Conservation (phyloP, 2,329 filamentous ascomycete genomes). For the Ophiostoma ips region DNA sequence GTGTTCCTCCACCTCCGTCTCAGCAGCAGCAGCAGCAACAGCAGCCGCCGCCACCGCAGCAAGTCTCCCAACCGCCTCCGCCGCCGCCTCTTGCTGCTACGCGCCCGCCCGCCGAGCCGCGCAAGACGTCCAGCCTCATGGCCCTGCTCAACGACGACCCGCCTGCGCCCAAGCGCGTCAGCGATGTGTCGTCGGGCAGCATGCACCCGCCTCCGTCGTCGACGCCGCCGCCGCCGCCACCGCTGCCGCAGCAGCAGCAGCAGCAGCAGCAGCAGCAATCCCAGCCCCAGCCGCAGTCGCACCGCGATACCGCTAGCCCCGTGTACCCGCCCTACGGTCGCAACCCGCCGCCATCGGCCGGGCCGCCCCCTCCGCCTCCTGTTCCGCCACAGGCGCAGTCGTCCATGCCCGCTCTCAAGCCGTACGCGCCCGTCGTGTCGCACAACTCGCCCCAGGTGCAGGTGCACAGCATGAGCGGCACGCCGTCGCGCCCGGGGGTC, state of each 20-base stretch:
- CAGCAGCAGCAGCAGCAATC: not conserved
- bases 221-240: conserved; percentile 15
- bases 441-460: conserved; percentile 39
- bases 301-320: conserved; percentile 33
- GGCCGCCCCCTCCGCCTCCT: conserved; percentile 17
- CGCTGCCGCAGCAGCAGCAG: conserved; percentile 25
- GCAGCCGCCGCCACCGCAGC: not conserved
- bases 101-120: conserved; percentile 20
- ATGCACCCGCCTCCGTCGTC: conserved; percentile 4
- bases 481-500: conserved; percentile 29
- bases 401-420: conserved; percentile 42
- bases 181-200: conserved; percentile 26
- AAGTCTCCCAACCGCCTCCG: no score
- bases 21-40: no score
- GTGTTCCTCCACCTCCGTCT: not conserved
- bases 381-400: conserved; percentile 21
- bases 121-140: conserved; percentile 50
- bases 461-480: conserved; percentile 27
- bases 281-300: conserved; percentile 19
- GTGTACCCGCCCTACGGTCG: conserved; percentile 34
- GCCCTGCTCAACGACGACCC: conserved; percentile 48
- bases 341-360: not conserved
- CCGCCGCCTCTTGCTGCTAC: conserved; percentile 19
- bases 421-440: conserved; percentile 26
- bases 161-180: conserved; percentile 35